Evolutionary conservation across 2,329 filamentous ascomycete genomes (phyloP), one percentile per base, ranked within the genome.

Genomic region (Penicillium janthinellum): DNA sequence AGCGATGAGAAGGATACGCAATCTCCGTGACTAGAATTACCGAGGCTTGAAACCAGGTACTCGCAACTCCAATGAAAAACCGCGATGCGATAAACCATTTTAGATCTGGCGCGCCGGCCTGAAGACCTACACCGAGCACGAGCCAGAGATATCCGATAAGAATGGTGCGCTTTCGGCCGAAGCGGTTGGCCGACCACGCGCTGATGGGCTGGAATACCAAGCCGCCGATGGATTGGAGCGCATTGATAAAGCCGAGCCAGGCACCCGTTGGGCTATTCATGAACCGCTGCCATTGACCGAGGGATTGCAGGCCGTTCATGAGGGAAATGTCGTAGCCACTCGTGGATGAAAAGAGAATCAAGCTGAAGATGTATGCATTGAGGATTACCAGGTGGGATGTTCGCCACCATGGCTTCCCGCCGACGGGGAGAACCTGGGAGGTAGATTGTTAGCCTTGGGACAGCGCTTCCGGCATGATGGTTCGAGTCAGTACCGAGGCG

Each of bases 131-230:
- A 11, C 41, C 41, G 11, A 44, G 20, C 7, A 44, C 20, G 12
- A 44, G 41, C 41, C 41, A 44, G 20, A 44, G 20, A 15, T 44
- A 44, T 20, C 41, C 41, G 20, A 44, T 22, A 10, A 44, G 41
- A 14, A 25, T 44, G 11, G 11, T 68, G 4, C 62, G 57, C 44
- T 73, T 75, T 14, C 75, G 74, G 3, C 76, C 76, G 37, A 69
- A 75, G 14, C 66, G 70, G 60, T 76, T 76, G n/a, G 71, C 66
- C 17, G 74, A 57, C 62, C 66, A 74, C 1, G 70, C 72, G 0
- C 64, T 34, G 1, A 72, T 68, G 41, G 67, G 73, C 2, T 66
- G 67, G 11, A 75, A 54, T 35, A 67, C 20, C 41, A 68, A 47
- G 63, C 63, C 31, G 41, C 74, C 70, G 4, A 73, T 58, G 45